Conservation (phyloP, 163 green algal genomes). For the Scenedesmus sp. region DNA sequence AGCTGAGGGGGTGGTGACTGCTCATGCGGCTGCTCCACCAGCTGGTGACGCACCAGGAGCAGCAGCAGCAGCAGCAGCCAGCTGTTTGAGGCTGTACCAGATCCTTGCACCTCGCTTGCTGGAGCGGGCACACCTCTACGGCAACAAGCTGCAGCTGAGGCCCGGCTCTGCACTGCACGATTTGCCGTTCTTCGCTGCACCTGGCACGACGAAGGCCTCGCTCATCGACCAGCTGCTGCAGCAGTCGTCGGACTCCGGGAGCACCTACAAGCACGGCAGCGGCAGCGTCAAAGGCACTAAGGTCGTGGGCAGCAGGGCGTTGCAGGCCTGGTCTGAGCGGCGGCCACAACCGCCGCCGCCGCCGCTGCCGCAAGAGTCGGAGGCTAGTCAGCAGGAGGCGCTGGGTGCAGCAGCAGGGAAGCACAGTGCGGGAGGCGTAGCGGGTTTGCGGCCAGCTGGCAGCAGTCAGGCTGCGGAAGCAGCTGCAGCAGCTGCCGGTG, state of each 20-base stretch:
- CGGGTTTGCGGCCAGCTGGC: neutral
- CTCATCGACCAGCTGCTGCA: conserved; percentile 40
- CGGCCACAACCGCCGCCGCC: neutral
- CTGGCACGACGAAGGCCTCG: conserved; percentile 34
- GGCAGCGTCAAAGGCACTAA: neutral
- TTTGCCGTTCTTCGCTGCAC: conserved; percentile 68
- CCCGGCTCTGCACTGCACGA: conserved; percentile 52
- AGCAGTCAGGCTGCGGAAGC: conserved; percentile 4
- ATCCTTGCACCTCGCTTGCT: conserved; percentile 52
- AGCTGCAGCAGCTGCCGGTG: neutral
- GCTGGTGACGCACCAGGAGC: neutral
- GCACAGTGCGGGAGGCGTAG: neutral
- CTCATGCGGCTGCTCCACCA: too few relatives aligned
- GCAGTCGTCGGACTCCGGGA: neutral
- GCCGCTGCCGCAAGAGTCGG: neutral
- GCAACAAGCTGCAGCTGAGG: conserved; percentile 63
- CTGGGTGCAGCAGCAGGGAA: neutral
- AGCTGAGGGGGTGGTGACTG: too few relatives aligned
- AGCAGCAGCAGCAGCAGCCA: neutral
- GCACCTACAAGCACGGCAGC: neutral
- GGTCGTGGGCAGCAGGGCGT: neutral
- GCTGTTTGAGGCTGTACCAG: conserved; percentile 60
- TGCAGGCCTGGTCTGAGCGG: neutral
- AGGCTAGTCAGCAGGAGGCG: neutral
- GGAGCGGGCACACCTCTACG: conserved; percentile 59